Percentiles rank a stretch among this genome's conserved stretches.
Evolutionary conservation across 495 filamentous ascomycete genomes (phyloP).

Genomic region (Neurospora sp.): DNA sequence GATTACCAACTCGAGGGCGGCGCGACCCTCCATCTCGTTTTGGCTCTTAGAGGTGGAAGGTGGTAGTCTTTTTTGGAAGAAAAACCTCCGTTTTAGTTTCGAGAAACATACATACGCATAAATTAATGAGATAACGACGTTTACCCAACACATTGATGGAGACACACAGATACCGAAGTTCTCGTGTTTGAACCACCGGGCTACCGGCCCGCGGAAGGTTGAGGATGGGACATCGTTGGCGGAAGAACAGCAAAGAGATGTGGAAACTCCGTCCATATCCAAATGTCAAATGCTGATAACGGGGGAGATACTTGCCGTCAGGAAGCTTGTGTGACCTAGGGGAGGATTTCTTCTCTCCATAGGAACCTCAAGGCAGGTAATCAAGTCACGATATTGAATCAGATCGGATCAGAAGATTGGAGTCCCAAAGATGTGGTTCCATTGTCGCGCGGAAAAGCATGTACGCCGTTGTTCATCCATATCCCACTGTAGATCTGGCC

Average conservation of each 20-base stretch:
- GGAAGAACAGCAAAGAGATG: not conserved
- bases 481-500: not conserved
- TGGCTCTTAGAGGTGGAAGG: slow-evolving; percentile 76
- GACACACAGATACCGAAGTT: not conserved
- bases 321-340: not conserved
- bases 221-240: not conserved
- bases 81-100: not conserved
- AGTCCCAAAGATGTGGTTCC: not conserved
- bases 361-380: not conserved
- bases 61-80: not conserved
- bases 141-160: not conserved
- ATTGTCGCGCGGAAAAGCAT: not conserved
- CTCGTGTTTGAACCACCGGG: not conserved
- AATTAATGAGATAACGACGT: not conserved
- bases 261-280: not conserved
- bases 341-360: not conserved
- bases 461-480: not conserved
- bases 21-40: slow-evolving; percentile 86
- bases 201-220: not conserved
- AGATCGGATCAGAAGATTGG: not conserved
- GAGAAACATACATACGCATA: not conserved
- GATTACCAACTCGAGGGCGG: slow-evolving; percentile 90
- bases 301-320: not conserved
- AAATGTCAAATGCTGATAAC: not conserved
- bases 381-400: not conserved